Conservation (phyloP, 371 early-diverging fungal genomes). For the Conidiobolus incongruus region DNA sequence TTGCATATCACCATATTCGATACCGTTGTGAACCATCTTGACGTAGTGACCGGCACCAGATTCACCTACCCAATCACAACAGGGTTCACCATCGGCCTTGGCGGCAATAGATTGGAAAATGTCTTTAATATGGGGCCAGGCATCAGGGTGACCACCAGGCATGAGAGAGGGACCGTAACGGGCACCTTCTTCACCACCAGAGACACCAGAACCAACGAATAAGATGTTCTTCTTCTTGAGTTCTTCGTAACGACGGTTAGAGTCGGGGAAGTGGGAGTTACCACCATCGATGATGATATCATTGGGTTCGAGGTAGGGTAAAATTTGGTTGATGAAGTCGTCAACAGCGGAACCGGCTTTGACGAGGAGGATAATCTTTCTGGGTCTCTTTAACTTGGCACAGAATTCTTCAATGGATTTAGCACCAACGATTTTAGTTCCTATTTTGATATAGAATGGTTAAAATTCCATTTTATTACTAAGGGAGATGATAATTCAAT, state of each 20-base stretch:
- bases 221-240: constrained; percentile 72
- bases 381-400: constrained; percentile 75
- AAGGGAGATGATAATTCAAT: background rate
- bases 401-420: constrained; percentile 83
- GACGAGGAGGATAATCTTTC: constrained; percentile 93
- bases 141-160: constrained; percentile 91
- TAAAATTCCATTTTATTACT: no score
- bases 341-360: constrained; percentile 95
- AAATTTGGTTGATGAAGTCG: constrained; percentile 73
- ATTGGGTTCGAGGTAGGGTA: constrained; percentile 64
- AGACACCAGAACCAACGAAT: constrained; percentile 96
- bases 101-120: constrained; percentile 94
- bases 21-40: constrained; percentile 99
- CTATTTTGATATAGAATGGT: constrained; percentile 11
- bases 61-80: constrained; percentile 98
- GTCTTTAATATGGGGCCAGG: constrained; percentile 80
- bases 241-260: constrained; percentile 72
- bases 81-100: constrained; percentile 67
- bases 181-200: constrained; percentile 99
- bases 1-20: constrained; percentile 99
- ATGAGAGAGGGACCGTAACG: constrained; percentile 95
- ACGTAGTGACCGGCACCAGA: constrained; percentile 98
- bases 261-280: constrained; percentile 97
- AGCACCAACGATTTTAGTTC: constrained; percentile 83
- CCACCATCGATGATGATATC: constrained; percentile 99